A percentile compares a stretch with the other conserved stretches of the same genome.
These are phyloP conservation scores for Rhizopus arrhizus DNA, from an alignment of 371 early-diverging fungal species.

Conservation along the genomic window DNA sequence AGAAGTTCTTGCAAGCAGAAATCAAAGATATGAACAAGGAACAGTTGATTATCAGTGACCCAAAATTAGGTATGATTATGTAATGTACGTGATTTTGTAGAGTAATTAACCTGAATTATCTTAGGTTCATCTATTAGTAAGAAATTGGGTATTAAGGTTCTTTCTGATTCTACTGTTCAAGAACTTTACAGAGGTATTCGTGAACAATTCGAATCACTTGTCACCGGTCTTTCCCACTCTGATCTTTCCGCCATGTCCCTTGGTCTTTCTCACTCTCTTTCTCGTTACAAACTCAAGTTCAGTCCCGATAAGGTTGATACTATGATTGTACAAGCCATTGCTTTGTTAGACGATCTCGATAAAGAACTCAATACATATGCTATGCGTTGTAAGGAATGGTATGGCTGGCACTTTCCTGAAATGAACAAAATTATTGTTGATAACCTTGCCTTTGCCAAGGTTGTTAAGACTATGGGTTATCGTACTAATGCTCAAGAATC, in stretches of 20 bases:
- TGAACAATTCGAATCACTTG: slow-evolving; percentile 72
- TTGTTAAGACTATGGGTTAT: slow-evolving; percentile 74
- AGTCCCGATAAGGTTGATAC: slow-evolving; percentile 92
- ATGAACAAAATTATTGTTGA: slow-evolving; percentile 79
- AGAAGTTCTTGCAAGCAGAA: slow-evolving; percentile 85
- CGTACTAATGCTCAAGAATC: slow-evolving; percentile 77
- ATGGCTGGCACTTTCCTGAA: slow-evolving; percentile 94
- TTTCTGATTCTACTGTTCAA: slow-evolving; percentile 82
- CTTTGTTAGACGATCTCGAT: slow-evolving; percentile 90
- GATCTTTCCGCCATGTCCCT: slow-evolving; percentile 89
- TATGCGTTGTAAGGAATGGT: slow-evolving; percentile 98
- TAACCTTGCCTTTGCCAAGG: slow-evolving; percentile 75
- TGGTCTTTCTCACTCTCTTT: slow-evolving; percentile 80
- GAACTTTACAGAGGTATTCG: slow-evolving; percentile 96
- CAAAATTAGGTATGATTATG: slow-evolving; percentile 81
- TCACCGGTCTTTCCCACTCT: slow-evolving; percentile 67
- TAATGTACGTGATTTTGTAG: no score
- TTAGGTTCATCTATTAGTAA: slow-evolving; percentile 83
- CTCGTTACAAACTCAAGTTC: slow-evolving; percentile 91
- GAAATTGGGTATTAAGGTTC: slow-evolving; percentile 89
- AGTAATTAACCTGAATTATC: no score
- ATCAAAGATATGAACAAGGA: slow-evolving; percentile 90
- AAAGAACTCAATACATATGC: slow-evolving; percentile 96
- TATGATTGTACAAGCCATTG: slow-evolving; percentile 96
- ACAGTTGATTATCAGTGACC: slow-evolving; percentile 87